Base-by-base conservation (phyloP, 2,329 filamentous ascomycete genomes). In the Fusarium fujikuroi region DNA sequence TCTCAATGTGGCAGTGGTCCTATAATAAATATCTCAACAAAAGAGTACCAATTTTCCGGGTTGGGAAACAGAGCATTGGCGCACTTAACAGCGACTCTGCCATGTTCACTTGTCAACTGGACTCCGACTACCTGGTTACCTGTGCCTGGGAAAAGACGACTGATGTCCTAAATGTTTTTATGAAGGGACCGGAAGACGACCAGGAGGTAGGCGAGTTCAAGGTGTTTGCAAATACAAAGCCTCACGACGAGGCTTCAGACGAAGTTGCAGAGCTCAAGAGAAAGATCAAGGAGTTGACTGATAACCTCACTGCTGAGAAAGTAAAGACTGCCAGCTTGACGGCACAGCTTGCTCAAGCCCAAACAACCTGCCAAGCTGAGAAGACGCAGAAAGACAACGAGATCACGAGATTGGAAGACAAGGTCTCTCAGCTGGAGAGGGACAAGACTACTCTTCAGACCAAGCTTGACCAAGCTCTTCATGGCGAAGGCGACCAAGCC, bases 1-100 rank as follows among this genome's bases (percentile, higher is more conserved):
- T 76, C 1, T 70, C 71, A 0, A 18, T 69, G 21, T 76, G 66
- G 66, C 73, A 76, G 40, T 76, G 43, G 47, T 69, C 66, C 3
- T 14, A 47, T 2, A 60, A 67, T 28, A 42, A 43, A 6, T 0
- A 18, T 12, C 2, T 12, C 28, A 1, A 57, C 39, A 8, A 57
- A 23, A 9, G 75, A 75, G 6, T 28, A 18, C 6, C 60, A 60
- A 1, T 68, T 36, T 66, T 68, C 56, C 57, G 71, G 3, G 10
- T 15, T 37, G 60, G n/a, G 6, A 39, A 16, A 14, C 67, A 70
- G 19, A 69, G 68, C 3, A 5, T 50, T 12, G 21, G 46, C 10
- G 2, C 10, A 7, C 46, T 49, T 18, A 21, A 18, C 3, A 30
- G 2, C 3, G 1, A 12, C 7, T 11, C 16, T 50, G 5, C 49